These are phyloP conservation scores for Magnolia kwangsiensis DNA, from an alignment of 164 flowering plant genomes.

Conservation along the genomic window DNA sequence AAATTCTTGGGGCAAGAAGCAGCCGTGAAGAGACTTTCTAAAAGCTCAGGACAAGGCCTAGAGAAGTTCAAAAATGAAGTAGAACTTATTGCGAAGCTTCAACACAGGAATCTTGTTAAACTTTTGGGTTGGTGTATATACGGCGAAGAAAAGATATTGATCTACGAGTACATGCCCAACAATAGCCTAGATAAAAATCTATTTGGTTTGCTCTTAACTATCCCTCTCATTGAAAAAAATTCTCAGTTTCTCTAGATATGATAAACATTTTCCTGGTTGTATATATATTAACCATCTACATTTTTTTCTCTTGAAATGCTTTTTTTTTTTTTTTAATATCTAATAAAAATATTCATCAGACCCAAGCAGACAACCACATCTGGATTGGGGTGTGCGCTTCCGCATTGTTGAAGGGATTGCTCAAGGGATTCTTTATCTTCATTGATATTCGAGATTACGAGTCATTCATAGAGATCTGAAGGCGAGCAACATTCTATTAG, in stretches of 20 bases:
- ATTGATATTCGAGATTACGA: conserved; percentile 44
- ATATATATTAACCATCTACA: neutral
- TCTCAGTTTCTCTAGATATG: too few relatives aligned
- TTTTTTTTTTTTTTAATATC: neutral
- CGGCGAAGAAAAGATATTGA: conserved; percentile 31
- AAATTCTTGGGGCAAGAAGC: conserved; percentile 27
- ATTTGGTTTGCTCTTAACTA: conserved; percentile 21
- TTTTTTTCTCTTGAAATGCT: neutral
- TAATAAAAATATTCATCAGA: neutral
- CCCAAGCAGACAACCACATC: neutral
- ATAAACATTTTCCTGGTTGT: neutral
- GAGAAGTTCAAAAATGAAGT: conserved; percentile 38
- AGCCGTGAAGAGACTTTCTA: conserved; percentile 41
- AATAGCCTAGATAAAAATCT: conserved; percentile 28
- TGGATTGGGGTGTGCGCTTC: conserved; percentile 27
- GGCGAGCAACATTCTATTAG: conserved; percentile 50
- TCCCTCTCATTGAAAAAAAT: neutral
- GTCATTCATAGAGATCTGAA: conserved; percentile 62
- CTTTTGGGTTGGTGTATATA: conserved; percentile 36
- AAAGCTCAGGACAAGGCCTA: conserved; percentile 31
- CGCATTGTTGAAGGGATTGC: conserved; percentile 38
- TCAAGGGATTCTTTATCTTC: conserved; percentile 57
- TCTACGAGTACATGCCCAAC: conserved; percentile 39
- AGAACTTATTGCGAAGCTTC: conserved; percentile 35
- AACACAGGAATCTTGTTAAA: conserved; percentile 40